A percentile compares a stretch with the other conserved stretches of the same genome.
phyloP scores from a whole-genome alignment of 192 early-diverging fungal species.

The Coemansia sp. region DNA sequence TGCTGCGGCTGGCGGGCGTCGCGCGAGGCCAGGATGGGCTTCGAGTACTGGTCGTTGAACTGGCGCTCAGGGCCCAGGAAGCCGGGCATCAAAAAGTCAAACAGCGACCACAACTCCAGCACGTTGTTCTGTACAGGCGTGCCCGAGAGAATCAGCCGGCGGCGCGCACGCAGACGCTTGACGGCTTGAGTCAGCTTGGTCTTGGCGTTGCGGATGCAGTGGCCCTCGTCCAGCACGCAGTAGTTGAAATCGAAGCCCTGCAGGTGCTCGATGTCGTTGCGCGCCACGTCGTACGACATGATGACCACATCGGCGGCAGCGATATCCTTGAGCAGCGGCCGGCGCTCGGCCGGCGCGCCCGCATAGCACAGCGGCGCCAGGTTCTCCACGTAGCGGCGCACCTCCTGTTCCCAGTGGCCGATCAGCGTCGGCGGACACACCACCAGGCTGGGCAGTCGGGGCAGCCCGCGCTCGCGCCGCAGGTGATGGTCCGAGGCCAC shows the following conservation, averaged over 20 bases:
- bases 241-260: slow-evolving; percentile 79
- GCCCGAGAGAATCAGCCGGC: slow-evolving; percentile 91
- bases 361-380: slow-evolving; percentile 81
- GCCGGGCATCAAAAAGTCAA: slow-evolving; percentile 98
- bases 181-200: slow-evolving; percentile 93
- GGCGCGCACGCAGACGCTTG: slow-evolving; percentile 80
- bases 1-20: slow-evolving; percentile 71
- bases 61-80: slow-evolving; percentile 91
- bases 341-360: slow-evolving; percentile 75
- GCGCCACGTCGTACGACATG: slow-evolving; percentile 95
- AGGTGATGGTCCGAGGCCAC: slow-evolving; percentile 83
- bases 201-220: slow-evolving; percentile 92
- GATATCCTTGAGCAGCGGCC: slow-evolving; percentile 57
- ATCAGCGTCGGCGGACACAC: slow-evolving; percentile 95
- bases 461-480: slow-evolving; percentile 54
- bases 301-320: slow-evolving; percentile 74
- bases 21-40: slow-evolving; percentile 84
- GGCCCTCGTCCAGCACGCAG: slow-evolving; percentile 96
- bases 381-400: slow-evolving; percentile 69
- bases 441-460: slow-evolving; percentile 80
- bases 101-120: slow-evolving; percentile 94
- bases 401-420: slow-evolving; percentile 96
- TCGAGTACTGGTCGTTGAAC: slow-evolving; percentile 92
- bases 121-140: slow-evolving; percentile 99
- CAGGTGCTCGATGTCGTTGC: slow-evolving; percentile 90